Percentiles rank a stretch among this genome's conserved stretches.
phyloP scores from a whole-genome alignment of 805 yeast species.

The Nakazawaea holstii region DNA sequence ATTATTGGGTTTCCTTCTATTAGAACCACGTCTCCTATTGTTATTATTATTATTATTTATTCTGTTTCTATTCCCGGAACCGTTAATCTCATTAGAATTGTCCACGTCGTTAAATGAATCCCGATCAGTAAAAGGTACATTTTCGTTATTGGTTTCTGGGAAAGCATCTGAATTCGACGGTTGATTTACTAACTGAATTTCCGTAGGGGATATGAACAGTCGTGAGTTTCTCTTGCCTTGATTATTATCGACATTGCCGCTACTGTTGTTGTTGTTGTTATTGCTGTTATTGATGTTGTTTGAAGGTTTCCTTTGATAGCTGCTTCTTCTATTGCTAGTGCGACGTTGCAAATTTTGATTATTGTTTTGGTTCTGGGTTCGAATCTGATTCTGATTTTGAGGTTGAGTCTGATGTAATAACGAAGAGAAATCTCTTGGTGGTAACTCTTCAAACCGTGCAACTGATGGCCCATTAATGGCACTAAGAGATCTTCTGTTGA shows the following conservation, averaged over 20 bases:
- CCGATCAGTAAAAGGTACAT: no score
- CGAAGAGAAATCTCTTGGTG: not conserved
- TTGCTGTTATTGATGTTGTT: not conserved
- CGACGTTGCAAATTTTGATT: not conserved
- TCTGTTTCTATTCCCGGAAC: not conserved
- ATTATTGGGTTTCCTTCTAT: not conserved
- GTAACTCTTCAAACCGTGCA: not conserved
- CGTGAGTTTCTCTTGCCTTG: no score
- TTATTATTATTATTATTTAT: not conserved
- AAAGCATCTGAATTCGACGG: no score
- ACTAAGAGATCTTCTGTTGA: not conserved
- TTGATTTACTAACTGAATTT: no score
- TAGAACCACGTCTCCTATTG: not conserved
- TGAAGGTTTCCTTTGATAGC: constrained; percentile 2
- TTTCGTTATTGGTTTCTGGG: no score
- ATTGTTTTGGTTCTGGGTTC: not conserved
- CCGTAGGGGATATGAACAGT: no score
- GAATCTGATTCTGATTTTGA: not conserved
- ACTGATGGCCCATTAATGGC: not conserved
- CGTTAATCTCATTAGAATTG: not conserved
- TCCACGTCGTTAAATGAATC: not conserved
- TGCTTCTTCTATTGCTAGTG: not conserved
- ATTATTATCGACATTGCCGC: not conserved
- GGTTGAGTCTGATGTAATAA: no score
- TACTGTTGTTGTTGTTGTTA: not conserved